Conservation (phyloP, 2,329 filamentous ascomycete species). For the Emergomyces pasteurianus region DNA sequence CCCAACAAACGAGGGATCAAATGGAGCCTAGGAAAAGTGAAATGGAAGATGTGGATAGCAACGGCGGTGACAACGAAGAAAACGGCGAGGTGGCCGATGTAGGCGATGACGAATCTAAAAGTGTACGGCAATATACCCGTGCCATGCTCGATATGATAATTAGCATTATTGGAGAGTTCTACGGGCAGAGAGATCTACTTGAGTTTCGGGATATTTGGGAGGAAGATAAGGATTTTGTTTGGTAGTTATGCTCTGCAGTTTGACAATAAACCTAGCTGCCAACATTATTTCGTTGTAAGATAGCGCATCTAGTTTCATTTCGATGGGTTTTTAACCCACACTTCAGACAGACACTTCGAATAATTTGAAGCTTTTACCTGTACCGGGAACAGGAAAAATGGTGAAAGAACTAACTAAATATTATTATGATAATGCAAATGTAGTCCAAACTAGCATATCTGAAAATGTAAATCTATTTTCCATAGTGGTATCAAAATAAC, state of each 20-base stretch:
- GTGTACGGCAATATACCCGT: slow-evolving; percentile 23
- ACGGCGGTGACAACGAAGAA: not conserved
- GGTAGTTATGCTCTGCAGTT: not conserved
- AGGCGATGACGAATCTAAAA: slow-evolving; percentile 14
- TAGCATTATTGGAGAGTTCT: slow-evolving; percentile 75
- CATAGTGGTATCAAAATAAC: not conserved
- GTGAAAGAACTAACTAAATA: not conserved
- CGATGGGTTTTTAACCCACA: not conserved
- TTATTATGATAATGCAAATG: not conserved
- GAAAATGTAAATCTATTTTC: not conserved
- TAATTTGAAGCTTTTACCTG: not conserved
- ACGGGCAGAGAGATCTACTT: slow-evolving; percentile 77
- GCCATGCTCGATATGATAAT: slow-evolving; percentile 88
- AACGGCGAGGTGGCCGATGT: slow-evolving; percentile 25
- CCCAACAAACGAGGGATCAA: not conserved
- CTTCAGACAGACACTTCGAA: not conserved
- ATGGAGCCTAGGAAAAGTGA: slow-evolving; percentile 20
- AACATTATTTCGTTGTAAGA: not conserved
- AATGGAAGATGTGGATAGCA: not conserved
- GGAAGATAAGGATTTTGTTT: slow-evolving; percentile 5
- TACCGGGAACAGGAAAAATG: not conserved
- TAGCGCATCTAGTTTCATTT: not conserved
- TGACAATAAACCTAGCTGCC: not conserved
- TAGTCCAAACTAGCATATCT: not conserved
- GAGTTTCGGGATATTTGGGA: slow-evolving; percentile 53